phyloP scores from a whole-genome alignment of 177 flowering plant species.

The Vitis hybrid region DNA sequence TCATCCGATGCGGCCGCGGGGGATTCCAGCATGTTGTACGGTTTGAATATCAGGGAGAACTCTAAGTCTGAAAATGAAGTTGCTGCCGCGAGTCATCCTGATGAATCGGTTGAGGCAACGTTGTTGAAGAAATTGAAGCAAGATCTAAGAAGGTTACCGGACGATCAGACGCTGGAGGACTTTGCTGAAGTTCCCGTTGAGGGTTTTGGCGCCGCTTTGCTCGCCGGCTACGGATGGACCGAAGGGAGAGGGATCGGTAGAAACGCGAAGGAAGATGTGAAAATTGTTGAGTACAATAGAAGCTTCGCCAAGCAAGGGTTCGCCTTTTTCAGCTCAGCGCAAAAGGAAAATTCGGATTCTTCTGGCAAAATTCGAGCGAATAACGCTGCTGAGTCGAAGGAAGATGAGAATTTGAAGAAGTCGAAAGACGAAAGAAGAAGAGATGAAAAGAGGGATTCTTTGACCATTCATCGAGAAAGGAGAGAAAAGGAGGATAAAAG shows the following conservation, averaged over 20 bases:
- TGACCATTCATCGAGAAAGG: background rate
- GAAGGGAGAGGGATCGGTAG: conserved; percentile 79
- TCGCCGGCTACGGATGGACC: conserved; percentile 84
- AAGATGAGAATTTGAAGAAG: conserved; percentile 24
- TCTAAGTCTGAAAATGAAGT: background rate
- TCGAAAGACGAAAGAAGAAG: conserved; percentile 4
- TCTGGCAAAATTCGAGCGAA: too few species aligned
- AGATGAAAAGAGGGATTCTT: conserved; percentile 15
- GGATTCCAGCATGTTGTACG: conserved; percentile 38
- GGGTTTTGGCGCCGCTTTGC: conserved; percentile 70
- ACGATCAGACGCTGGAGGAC: conserved; percentile 59
- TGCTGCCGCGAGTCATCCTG: background rate
- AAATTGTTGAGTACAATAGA: conserved; percentile 35
- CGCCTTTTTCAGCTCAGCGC: conserved; percentile 34
- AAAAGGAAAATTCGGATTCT: background rate
- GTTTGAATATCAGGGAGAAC: conserved; percentile 46
- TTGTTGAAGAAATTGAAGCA: conserved; percentile 53
- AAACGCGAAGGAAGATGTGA: conserved; percentile 60
- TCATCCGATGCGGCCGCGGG: conserved; percentile 17
- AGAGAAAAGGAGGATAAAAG: background rate
- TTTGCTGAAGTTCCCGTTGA: conserved; percentile 74
- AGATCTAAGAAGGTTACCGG: conserved; percentile 65
- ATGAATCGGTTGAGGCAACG: conserved; percentile 23
- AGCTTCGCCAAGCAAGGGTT: conserved; percentile 50
- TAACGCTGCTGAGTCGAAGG: conserved; percentile 26